Base-by-base conservation (phyloP, 805 yeast species). In the Starmera dryadoides region DNA sequence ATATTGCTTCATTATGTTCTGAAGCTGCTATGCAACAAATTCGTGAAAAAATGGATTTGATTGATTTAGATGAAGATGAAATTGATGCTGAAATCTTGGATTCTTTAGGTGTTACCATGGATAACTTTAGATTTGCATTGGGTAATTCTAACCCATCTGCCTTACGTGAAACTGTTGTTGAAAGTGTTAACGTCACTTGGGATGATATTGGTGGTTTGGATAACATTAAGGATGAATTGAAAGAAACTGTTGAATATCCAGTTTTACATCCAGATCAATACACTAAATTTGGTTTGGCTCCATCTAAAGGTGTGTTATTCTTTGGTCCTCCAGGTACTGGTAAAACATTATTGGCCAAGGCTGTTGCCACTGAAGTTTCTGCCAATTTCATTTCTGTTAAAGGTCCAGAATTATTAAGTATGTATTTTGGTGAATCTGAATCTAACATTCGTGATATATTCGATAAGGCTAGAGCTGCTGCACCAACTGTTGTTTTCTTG, bases 321-420 rank as follows among this genome's bases (percentile, higher is more conserved):
- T 93, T 85, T 63, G 99, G 99, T 54, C 99, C 99, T 39, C 99
- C 99, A 44, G 99, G 99, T 85, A 93, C 98, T 44, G 98, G 98
- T 88, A 93, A 93, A 71, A 93, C 99, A 4, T 71, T 93, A 59
- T 75, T 93, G 56, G 98, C 98, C 35, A 93, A 93, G 69, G 99
- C 99, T 40, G 98, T 93, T 53, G 99, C 99, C 36, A 93, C 98
- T 36, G 98, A 93, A 65, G 98, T 93, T 30, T 86, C 96, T 46
- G 99, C 98, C 28, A 93, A 93, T 66, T 93, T 93, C 69, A 93
- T 93, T 51, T 85, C 96, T 36, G 98, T 91, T 39, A 88, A 88
- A 69, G 97, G 97, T 52, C 97, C 97, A 29, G 97, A 88, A 69
- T 74, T 91, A 62, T 77, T 91, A 62, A 86, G 95, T 66, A 91